A percentile compares a stretch with the other conserved stretches of the same genome.
Evolutionary conservation across 352 stramenopile species (phyloP).

Genomic region (Pythium brassicae): DNA sequence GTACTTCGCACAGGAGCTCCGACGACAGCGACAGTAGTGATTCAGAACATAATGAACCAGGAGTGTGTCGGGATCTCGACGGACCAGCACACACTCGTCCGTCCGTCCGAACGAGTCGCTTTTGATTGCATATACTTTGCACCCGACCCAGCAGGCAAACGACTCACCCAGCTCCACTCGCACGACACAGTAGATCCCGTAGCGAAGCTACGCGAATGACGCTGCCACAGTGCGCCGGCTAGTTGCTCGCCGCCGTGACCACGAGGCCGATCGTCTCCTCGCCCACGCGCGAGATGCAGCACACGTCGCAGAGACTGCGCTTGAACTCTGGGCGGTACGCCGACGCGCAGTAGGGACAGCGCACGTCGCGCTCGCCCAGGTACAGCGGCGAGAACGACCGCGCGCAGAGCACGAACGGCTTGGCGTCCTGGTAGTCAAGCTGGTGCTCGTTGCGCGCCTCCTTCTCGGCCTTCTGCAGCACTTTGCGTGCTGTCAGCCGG

Average conservation of each 20-base stretch:
- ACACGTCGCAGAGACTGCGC: slow-evolving; percentile 91
- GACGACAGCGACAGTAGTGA: no score
- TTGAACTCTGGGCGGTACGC: slow-evolving; percentile 87
- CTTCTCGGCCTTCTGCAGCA: slow-evolving; percentile 98
- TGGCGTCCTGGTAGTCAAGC: slow-evolving; percentile 97
- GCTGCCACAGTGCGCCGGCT: not conserved
- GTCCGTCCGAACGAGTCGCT: no score
- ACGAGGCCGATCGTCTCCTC: slow-evolving; percentile 96
- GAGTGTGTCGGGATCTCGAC: no score
- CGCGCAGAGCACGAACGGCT: slow-evolving; percentile 95
- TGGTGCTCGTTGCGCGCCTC: slow-evolving; percentile 97
- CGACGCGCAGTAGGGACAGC: slow-evolving; percentile 95
- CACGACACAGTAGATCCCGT: not conserved
- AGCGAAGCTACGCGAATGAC: not conserved
- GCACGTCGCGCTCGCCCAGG: slow-evolving; percentile 78
- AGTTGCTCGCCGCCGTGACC: slow-evolving; percentile 41
- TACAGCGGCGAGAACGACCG: slow-evolving; percentile 96
- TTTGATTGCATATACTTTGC: no score
- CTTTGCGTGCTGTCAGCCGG: slow-evolving; percentile 93
- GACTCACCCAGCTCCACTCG: no score
- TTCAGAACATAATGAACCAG: no score
- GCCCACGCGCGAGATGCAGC: slow-evolving; percentile 90
- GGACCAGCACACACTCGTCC: no score
- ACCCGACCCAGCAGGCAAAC: no score
- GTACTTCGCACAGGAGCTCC: no score